Base-by-base conservation (phyloP, 208 protist species). In the Acanthamoeba culbertsoni region DNA sequence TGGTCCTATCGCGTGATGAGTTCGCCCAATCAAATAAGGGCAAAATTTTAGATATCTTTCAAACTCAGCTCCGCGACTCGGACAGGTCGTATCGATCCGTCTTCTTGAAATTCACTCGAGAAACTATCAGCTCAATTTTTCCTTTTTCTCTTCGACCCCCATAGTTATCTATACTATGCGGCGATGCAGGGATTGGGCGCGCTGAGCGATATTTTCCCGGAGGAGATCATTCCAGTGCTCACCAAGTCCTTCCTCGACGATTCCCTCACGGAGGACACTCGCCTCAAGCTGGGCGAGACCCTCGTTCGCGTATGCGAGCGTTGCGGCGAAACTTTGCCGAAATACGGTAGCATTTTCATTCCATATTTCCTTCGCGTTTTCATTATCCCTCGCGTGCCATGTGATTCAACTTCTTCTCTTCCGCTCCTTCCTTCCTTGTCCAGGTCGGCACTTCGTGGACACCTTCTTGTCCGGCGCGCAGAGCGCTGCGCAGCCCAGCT, bases 221-320 rank as follows among this genome's bases (percentile, higher is more conserved):
- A 68, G 35, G 82, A 90, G 43, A 68, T 68, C 82, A 68, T 90
- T 31, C 55, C 82, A 6, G 35, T 68, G 8, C 51, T 90, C 26
- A 51, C 42, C 31, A 46, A 63, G 35, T 63, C 55, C 48, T 90
- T 46, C 37, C 33, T 71, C n/a, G 82, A 90, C 37, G 26, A 23
- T 1, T 31, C 57, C 1, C 55, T 90, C 20, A 46, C 35, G 51
- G 82, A 90, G 57, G 55, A 59, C 48, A 90, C 57, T 37, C 82
- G 82, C 2, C 82, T 90, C 55, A 90, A 90, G 82, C 45, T 90
- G 18, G 82, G 82, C 51, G 82, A 90, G 43, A 68, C 82, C 10
- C 57, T 90, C 0, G 48, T 90, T 14, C 82, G 45, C 48, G 55
- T 90, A 12, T 59, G 51, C n/a, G 82, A 59, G 16, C 82, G 82